Percentiles rank a stretch among this genome's conserved stretches.
phyloP scores from a whole-genome alignment of 148 eudicot genomes.

The Nepenthes mirabilis region DNA sequence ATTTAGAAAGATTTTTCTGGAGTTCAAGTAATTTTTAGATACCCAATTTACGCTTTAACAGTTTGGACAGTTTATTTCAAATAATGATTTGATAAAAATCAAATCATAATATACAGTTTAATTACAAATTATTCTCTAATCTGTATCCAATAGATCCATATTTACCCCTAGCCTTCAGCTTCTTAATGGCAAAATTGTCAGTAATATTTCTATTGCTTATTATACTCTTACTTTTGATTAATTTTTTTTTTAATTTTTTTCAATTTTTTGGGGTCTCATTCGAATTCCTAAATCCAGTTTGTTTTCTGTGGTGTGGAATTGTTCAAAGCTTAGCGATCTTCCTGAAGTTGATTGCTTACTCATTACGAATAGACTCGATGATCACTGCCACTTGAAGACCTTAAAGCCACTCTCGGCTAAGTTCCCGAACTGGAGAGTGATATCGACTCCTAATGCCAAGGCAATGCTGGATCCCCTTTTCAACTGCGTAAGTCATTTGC shows the following conservation, averaged over 20 bases:
- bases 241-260: too few relatives aligned
- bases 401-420: constrained; percentile 66
- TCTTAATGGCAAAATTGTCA: neutral
- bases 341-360: constrained; percentile 79
- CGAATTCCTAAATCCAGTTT: neutral
- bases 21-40: too few relatives aligned
- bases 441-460: constrained; percentile 88
- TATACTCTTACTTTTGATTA: neutral
- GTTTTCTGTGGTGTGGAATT: constrained; percentile 6
- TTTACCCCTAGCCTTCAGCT: neutral
- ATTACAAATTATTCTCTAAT: too few relatives aligned
- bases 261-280: neutral
- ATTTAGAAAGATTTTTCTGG: too few relatives aligned
- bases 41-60: too few relatives aligned
- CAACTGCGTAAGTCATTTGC: constrained; percentile 37
- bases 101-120: too few relatives aligned
- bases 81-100: too few relatives aligned
- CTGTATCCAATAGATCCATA: too few relatives aligned
- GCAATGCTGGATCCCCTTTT: constrained; percentile 63
- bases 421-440: constrained; percentile 57
- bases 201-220: neutral
- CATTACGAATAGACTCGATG: constrained; percentile 93
- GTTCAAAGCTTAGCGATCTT: constrained; percentile 74
- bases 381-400: constrained; percentile 92
- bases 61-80: too few relatives aligned